Conservation (phyloP, 2,329 filamentous ascomycete species). For the Sporothrix sp. region DNA sequence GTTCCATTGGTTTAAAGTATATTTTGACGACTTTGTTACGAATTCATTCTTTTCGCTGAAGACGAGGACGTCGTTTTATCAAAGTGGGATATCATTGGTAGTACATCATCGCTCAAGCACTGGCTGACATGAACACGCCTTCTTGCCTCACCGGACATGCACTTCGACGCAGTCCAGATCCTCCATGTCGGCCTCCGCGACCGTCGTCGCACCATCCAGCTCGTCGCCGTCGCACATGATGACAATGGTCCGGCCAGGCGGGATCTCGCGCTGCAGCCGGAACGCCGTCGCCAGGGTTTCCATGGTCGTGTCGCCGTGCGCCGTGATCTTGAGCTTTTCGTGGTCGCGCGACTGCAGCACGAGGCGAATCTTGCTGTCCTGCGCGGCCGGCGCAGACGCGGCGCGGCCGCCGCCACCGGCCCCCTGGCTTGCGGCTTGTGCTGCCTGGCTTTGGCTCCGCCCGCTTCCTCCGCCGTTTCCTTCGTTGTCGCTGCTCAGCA, state of each 20-base stretch:
- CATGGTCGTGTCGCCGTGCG: constrained; percentile 47
- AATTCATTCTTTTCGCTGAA: background rate
- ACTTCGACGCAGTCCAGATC: constrained; percentile 72
- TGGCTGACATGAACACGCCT: too few species aligned
- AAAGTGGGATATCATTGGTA: constrained; percentile 4
- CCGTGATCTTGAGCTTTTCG: constrained; percentile 41
- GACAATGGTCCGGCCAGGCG: constrained; percentile 42
- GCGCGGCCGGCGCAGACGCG: constrained; percentile 6
- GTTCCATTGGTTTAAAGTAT: background rate
- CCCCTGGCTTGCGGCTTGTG: constrained; percentile 18
- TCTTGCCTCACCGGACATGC: constrained; percentile 40
- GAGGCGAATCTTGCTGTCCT: constrained; percentile 32
- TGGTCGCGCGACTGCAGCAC: constrained; percentile 44
- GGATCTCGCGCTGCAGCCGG: constrained; percentile 42
- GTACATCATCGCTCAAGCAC: background rate
- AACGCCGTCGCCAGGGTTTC: constrained; percentile 54
- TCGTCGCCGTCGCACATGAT: constrained; percentile 69
- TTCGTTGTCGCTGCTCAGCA: constrained; percentile 23
- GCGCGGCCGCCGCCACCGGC: background rate
- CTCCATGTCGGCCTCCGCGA: constrained; percentile 60
- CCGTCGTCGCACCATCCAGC: constrained; percentile 48
- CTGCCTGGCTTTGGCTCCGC: constrained; percentile 14
- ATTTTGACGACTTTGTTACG: background rate
- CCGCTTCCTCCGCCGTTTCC: constrained; percentile 9
- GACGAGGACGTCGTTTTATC: too few species aligned